A percentile compares a stretch with the other conserved stretches of the same genome.
These are phyloP conservation scores for Rubus parviflorus DNA, from an alignment of 306 rosid species.

Conservation along the genomic window DNA sequence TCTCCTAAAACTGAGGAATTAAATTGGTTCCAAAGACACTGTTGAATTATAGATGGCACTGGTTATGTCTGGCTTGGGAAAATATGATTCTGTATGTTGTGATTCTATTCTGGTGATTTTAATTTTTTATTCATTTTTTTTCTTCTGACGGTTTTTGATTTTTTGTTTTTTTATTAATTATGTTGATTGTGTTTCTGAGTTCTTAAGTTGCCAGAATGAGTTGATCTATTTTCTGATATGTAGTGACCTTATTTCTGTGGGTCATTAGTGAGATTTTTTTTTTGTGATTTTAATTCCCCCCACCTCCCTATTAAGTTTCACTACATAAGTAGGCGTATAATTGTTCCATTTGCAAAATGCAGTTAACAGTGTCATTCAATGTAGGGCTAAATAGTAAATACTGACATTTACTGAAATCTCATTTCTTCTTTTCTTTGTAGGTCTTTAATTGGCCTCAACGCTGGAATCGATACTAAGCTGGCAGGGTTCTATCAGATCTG, in stretches of 20 bases:
- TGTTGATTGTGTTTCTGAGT: not conserved
- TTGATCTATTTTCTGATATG: not conserved
- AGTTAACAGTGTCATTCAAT: not conserved
- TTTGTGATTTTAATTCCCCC: not conserved
- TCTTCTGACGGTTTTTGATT: not conserved
- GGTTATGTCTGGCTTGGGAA: not conserved
- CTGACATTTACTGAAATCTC: not conserved
- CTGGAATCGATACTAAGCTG: constrained; percentile 16
- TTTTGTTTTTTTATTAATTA: not conserved
- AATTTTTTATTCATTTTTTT: not conserved
- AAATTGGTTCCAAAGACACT: constrained; percentile 1
- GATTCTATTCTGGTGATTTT: not conserved
- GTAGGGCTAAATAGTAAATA: not conserved
- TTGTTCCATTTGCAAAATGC: not conserved
- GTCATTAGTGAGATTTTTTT: not conserved
- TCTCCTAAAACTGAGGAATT: not conserved
- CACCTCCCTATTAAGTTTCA: too few species aligned
- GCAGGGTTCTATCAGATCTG: constrained; percentile 35
- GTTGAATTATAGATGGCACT: not conserved
- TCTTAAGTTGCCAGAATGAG: not conserved
- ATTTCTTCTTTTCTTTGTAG: not conserved
- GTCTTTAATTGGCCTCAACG: not conserved
- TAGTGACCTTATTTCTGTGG: too few species aligned
- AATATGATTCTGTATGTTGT: not conserved
- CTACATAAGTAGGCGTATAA: not conserved